These are phyloP conservation scores for Myotisia sp. DNA, from an alignment of 2,329 filamentous ascomycete genomes.

Conservation along the genomic window DNA sequence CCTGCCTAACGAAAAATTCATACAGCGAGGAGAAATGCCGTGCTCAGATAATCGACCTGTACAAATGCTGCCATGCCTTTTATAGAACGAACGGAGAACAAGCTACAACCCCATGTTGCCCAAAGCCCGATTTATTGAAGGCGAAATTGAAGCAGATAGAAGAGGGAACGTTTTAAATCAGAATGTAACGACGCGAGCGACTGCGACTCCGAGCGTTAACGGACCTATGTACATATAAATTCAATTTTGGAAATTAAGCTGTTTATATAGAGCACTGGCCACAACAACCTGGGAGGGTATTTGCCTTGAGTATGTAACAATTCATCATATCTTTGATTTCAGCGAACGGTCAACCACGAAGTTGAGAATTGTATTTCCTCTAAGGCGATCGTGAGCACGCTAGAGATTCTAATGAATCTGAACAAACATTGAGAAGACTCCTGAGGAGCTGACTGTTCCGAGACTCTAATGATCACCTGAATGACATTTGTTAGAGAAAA, in stretches of 20 bases:
- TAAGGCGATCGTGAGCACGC: conserved; percentile 99
- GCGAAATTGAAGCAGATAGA: conserved; percentile 65
- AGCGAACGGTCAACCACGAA: conserved; percentile 49
- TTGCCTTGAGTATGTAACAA: conserved; percentile 4
- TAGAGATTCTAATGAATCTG: conserved; percentile 67
- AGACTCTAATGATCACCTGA: conserved; percentile 99
- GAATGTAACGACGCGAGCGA: no score
- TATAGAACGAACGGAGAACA: conserved; percentile 66
- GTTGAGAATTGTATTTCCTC: conserved; percentile 53
- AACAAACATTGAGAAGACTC: conserved; percentile 66
- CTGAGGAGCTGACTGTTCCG: conserved; percentile 55
- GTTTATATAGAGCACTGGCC: no score
- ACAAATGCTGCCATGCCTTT: conserved; percentile 84
- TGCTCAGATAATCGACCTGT: conserved; percentile 64
- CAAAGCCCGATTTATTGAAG: conserved; percentile 62
- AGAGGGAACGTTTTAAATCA: no score
- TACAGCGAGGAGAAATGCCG: conserved; percentile 79
- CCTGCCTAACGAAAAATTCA: conserved; percentile 68
- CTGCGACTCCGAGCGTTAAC: no score
- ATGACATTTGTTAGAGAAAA: conserved; percentile 41
- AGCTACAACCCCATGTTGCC: conserved; percentile 68
- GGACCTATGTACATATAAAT: no score
- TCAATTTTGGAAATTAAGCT: no score
- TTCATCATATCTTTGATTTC: conserved; percentile 22
- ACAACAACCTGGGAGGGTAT: no score